Conservation (phyloP, 2,329 filamentous ascomycete species). For the Orbilia quercus region DNA sequence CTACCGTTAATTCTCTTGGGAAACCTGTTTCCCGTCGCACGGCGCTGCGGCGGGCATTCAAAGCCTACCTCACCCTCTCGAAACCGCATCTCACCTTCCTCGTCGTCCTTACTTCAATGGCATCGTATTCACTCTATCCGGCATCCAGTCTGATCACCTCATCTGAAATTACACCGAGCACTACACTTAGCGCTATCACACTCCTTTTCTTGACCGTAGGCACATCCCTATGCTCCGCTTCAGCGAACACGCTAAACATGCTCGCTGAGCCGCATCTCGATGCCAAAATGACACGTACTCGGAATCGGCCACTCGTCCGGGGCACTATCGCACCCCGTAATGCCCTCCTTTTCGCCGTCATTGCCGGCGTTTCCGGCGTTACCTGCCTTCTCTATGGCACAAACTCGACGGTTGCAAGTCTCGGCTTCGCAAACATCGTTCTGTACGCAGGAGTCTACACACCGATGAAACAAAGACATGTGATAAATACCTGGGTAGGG, state of each 20-base stretch:
- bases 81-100: conserved; percentile 94
- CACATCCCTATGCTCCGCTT: conserved; percentile 87
- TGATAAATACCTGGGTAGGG: conserved; percentile 93
- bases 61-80: conserved; percentile 88
- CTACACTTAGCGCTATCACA: conserved; percentile 88
- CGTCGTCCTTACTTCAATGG: conserved; percentile 89
- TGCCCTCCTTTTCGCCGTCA: conserved; percentile 81
- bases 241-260: conserved; percentile 97
- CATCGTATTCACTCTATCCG: conserved; percentile 91
- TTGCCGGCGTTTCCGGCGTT: conserved; percentile 76
- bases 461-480: conserved; percentile 85
- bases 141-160: conserved; percentile 85
- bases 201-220: conserved; percentile 90
- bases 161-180: conserved; percentile 72
- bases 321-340: conserved; percentile 77
- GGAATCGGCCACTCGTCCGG: conserved; percentile 87
- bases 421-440: conserved; percentile 84
- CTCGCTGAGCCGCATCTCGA: conserved; percentile 91
- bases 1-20: conserved; percentile 23
- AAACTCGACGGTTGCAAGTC: conserved; percentile 88
- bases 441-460: conserved; percentile 95
- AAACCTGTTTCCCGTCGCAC: conserved; percentile 59
- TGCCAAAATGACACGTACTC: conserved; percentile 90
- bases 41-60: conserved; percentile 74
- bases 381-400: conserved; percentile 85